phyloP scores from a whole-genome alignment of 2,329 filamentous ascomycete genomes.

The Fusarium torreyae region DNA sequence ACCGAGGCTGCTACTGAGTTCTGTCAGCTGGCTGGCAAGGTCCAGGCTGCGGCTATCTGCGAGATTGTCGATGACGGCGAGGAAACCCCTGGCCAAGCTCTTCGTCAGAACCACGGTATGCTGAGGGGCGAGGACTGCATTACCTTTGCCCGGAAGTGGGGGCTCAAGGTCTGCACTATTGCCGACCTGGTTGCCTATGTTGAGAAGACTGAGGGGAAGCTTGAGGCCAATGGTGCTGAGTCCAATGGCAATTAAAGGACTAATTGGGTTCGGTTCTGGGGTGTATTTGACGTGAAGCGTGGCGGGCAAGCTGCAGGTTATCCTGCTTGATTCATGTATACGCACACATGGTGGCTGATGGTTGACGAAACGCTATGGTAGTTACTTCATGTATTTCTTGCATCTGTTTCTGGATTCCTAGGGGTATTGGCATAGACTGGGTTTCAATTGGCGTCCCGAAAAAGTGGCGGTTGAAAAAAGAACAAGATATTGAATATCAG shows the following conservation, averaged over 20 bases:
- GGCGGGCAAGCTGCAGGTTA: slow-evolving; percentile 4
- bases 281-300: slow-evolving; percentile 8
- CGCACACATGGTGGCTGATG: slow-evolving; percentile 23
- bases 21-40: slow-evolving; percentile 86
- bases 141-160: slow-evolving; percentile 88
- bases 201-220: slow-evolving; percentile 79
- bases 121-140: slow-evolving; percentile 91
- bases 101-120: slow-evolving; percentile 83
- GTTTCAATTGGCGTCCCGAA: slow-evolving; percentile 43
- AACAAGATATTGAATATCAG: slow-evolving; percentile 28
- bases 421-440: slow-evolving; percentile 42
- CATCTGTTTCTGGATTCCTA: slow-evolving; percentile 42
- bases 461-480: slow-evolving; percentile 38
- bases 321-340: slow-evolving; percentile 14
- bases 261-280: neutral
- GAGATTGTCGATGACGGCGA: slow-evolving; percentile 92
- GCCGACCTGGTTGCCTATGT: slow-evolving; percentile 87
- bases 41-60: slow-evolving; percentile 84
- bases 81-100: slow-evolving; percentile 76
- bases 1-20: slow-evolving; percentile 96
- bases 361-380: slow-evolving; percentile 23
- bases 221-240: slow-evolving; percentile 57
- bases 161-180: slow-evolving; percentile 95
- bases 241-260: slow-evolving; percentile 40
- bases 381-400: slow-evolving; percentile 37